Percentiles rank a stretch among this genome's conserved stretches.
Evolutionary conservation across 1,284 basidiomycete genomes (phyloP).

Genomic region (Boletellus sp.): DNA sequence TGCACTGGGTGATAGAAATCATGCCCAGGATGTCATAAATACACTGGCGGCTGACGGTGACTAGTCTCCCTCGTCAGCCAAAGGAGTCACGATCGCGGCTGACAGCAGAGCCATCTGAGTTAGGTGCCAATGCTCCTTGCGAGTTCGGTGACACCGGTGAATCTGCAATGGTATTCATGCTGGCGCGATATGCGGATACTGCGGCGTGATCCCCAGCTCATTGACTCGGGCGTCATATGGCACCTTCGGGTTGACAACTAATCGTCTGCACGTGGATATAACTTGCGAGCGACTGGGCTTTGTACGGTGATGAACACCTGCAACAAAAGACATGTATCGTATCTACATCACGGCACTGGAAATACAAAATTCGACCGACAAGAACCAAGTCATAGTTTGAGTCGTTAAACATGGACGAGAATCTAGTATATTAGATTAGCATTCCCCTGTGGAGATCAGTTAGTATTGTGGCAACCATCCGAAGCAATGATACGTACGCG

Average conservation of each 20-base stretch:
- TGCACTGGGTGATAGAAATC: neutral
- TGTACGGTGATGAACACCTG: no score
- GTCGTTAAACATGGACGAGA: neutral
- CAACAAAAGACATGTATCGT: no score
- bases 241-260: no score
- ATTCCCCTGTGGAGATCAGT: constrained; percentile 41
- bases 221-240: no score
- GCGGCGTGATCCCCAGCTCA: no score
- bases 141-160: neutral
- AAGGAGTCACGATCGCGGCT: constrained; percentile 15
- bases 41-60: constrained; percentile 25
- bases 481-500: constrained; percentile 44
- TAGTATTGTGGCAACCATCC: constrained; percentile 1
- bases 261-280: no score
- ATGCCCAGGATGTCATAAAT: constrained; percentile 21
- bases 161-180: no score
- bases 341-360: no score
- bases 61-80: constrained; percentile 19
- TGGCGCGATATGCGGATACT: neutral
- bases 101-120: constrained; percentile 5
- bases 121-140: neutral
- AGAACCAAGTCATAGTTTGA: neutral
- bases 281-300: no score
- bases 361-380: no score
- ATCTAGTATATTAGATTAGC: constrained; percentile 36